These are phyloP conservation scores for Wallacemonas sp. DNA, from an alignment of 208 protist genomes.

Conservation along the genomic window DNA sequence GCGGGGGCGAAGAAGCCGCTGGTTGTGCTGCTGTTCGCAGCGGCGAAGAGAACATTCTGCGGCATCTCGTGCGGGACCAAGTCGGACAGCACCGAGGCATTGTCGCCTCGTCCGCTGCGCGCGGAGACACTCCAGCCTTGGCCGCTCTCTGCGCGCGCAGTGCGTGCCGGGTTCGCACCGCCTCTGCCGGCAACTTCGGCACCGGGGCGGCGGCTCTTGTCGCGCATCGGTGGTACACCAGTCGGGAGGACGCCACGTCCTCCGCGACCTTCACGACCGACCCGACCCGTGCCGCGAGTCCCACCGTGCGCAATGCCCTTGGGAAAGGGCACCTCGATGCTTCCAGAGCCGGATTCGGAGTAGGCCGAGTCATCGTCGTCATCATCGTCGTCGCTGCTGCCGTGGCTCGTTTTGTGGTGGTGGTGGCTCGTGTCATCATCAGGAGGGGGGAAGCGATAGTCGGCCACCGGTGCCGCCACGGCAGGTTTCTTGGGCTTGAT, in stretches of 20 bases:
- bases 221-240: neutral
- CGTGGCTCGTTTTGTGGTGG: no score
- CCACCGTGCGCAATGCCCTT: no score
- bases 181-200: neutral
- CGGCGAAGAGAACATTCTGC: neutral
- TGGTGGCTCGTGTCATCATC: no score
- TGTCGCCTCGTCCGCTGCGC: slow-evolving; percentile 2
- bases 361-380: no score
- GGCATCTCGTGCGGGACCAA: slow-evolving; percentile 3
- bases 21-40: neutral
- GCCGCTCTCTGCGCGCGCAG: neutral
- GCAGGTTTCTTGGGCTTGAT: no score
- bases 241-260: neutral
- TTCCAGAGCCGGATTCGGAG: no score
- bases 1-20: no score
- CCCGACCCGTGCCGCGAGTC: neutral
- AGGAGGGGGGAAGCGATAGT: no score
- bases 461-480: no score
- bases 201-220: neutral
- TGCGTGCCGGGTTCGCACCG: neutral
- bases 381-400: no score
- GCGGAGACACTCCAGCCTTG: neutral
- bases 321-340: no score
- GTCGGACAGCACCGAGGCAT: slow-evolving; percentile 6
- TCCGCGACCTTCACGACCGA: neutral